These are phyloP conservation scores for Rhodotorula sp. DNA, from an alignment of 1,284 basidiomycete species.

Conservation along the genomic window DNA sequence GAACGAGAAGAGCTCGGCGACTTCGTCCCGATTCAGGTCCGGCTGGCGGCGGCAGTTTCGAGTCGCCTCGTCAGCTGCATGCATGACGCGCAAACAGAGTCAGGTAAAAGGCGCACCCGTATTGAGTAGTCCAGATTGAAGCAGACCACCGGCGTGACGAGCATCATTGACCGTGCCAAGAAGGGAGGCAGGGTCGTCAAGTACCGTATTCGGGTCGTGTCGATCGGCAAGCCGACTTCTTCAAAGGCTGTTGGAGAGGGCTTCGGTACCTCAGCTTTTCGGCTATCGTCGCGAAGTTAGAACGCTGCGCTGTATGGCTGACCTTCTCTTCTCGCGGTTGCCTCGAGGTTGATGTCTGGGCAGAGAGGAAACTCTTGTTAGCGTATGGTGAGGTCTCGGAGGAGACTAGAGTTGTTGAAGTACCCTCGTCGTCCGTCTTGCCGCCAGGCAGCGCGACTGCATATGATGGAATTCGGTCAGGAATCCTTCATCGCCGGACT, in stretches of 20 bases:
- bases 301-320: background rate
- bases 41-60: constrained; percentile 13
- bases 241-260: constrained; percentile 36
- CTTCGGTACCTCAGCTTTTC: no score
- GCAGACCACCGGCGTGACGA: constrained; percentile 42
- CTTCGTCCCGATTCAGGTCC: constrained; percentile 40
- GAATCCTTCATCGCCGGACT: no score
- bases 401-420: background rate
- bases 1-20: constrained; percentile 42
- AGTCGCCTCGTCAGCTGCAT: background rate
- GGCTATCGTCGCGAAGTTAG: background rate
- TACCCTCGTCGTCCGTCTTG: constrained; percentile 41
- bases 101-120: background rate
- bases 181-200: constrained; percentile 42
- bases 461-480: background rate
- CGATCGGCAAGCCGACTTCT: constrained; percentile 43
- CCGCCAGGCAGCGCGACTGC: constrained; percentile 44
- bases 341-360: constrained; percentile 40
- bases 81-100: background rate
- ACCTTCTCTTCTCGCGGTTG: constrained; percentile 44
- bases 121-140: constrained; percentile 37
- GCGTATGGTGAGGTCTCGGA: rapidly evolving
- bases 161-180: constrained; percentile 38
- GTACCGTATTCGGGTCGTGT: constrained; percentile 37
- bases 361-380: background rate